These are phyloP conservation scores for Papiliotrema flavescens DNA, from an alignment of 1,284 basidiomycete species.

Conservation along the genomic window DNA sequence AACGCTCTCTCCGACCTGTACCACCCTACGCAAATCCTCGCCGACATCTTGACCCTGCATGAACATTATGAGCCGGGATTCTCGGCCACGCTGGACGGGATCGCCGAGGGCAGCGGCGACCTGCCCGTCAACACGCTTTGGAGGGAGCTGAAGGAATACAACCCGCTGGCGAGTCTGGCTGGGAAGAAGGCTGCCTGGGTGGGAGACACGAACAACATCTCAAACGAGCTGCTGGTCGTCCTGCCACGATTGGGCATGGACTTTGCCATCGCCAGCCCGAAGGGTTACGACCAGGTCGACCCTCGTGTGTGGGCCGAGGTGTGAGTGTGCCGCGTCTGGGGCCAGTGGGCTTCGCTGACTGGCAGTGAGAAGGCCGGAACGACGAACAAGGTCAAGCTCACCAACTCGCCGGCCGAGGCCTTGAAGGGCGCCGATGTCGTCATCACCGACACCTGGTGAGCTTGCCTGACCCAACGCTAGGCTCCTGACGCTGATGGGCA, in stretches of 20 bases:
- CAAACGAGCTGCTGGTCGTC: constrained; percentile 95
- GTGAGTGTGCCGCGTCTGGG: constrained; percentile 21
- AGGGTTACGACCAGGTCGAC: constrained; percentile 64
- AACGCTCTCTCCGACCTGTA: constrained; percentile 94
- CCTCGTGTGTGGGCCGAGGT: constrained; percentile 75
- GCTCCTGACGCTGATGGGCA: constrained; percentile 35
- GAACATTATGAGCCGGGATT: constrained; percentile 53
- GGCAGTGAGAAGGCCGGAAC: constrained; percentile 43
- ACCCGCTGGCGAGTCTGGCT: constrained; percentile 28
- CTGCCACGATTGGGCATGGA: constrained; percentile 87
- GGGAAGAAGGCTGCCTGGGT: constrained; percentile 83
- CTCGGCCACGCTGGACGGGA: constrained; percentile 1
- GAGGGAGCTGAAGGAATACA: constrained; percentile 1
- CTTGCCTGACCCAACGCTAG: constrained; percentile 1
- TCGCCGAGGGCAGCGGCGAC: background rate
- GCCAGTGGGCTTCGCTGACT: constrained; percentile 1
- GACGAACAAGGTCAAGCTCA: constrained; percentile 37
- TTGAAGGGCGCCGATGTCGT: constrained; percentile 87
- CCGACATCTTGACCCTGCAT: constrained; percentile 85
- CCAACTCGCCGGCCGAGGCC: constrained; percentile 68
- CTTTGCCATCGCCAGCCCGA: constrained; percentile 76
- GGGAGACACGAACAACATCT: constrained; percentile 92
- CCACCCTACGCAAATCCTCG: constrained; percentile 94
- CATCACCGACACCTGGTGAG: constrained; percentile 90
- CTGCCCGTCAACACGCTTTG: background rate